phyloP scores from a whole-genome alignment of 1,284 basidiomycete species.

The Caloboletus inedulis region DNA sequence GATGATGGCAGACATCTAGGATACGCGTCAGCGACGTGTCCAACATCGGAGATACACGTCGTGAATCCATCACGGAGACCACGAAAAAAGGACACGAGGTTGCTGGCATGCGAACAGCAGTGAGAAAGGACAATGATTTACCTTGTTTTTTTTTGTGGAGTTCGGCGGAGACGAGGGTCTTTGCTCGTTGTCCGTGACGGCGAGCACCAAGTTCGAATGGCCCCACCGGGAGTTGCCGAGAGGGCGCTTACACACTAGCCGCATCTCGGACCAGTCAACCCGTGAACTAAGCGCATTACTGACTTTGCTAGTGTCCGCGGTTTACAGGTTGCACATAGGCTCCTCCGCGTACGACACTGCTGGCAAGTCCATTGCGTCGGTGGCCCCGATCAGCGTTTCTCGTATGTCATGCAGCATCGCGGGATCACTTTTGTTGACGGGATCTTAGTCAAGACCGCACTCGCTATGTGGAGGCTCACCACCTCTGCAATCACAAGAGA shows the following conservation, averaged over 20 bases:
- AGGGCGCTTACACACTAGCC: slow-evolving; percentile 2
- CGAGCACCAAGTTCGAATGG: slow-evolving; percentile 22
- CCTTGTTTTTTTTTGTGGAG: slow-evolving; percentile 24
- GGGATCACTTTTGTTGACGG: background rate
- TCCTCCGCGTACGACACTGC: slow-evolving; percentile 28
- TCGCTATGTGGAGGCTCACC: slow-evolving; percentile 35
- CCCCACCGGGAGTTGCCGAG: slow-evolving; percentile 28
- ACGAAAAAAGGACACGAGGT: background rate
- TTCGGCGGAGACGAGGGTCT: slow-evolving; percentile 11
- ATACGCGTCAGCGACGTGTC: slow-evolving; percentile 20
- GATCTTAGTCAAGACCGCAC: slow-evolving; percentile 31
- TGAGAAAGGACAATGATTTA: slow-evolving; percentile 5
- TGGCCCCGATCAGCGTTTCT: slow-evolving; percentile 45
- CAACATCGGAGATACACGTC: slow-evolving; percentile 34
- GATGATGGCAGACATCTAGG: slow-evolving; percentile 70
- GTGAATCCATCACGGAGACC: slow-evolving; percentile 23
- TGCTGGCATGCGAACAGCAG: background rate
- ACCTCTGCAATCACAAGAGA: slow-evolving; percentile 31
- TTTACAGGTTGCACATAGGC: background rate
- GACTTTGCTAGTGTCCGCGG: background rate
- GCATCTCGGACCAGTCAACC: background rate
- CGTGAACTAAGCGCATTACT: background rate
- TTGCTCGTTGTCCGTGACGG: slow-evolving; percentile 39
- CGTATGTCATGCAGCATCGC: slow-evolving; percentile 21
- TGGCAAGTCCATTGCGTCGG: slow-evolving; percentile 42